A percentile compares a stretch with the other conserved stretches of the same genome.
These are phyloP conservation scores for Ustilago sp. DNA, from an alignment of 1,284 basidiomycete species.

Conservation along the genomic window DNA sequence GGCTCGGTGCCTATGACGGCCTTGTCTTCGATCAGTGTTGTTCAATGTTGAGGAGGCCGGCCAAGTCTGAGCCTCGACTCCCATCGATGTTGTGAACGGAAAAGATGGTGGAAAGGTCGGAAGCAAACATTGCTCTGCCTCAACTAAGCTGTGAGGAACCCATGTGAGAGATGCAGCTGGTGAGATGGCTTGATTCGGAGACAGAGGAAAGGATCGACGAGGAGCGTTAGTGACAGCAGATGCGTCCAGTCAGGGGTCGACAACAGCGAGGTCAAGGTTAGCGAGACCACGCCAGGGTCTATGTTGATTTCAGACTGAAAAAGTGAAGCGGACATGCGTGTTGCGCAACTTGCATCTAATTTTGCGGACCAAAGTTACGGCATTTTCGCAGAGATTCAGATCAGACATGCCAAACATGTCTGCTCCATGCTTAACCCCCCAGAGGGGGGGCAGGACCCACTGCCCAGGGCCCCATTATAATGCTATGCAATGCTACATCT, in stretches of 20 bases:
- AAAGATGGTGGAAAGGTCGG: not conserved
- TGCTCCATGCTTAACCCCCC: no score
- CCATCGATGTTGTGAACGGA: not conserved
- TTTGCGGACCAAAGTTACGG: not conserved
- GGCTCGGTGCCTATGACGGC: not conserved
- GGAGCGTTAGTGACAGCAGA: constrained; percentile 3
- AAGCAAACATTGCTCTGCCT: not conserved
- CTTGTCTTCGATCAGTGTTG: not conserved
- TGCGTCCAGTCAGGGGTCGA: not conserved
- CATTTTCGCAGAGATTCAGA: no score
- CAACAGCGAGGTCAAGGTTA: not conserved
- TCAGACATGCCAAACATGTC: no score
- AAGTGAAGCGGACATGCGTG: not conserved
- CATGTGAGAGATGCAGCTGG: not conserved
- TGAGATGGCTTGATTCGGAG: not conserved
- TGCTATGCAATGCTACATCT: no score
- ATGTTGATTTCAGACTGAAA: not conserved
- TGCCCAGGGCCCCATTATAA: no score
- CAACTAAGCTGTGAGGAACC: not conserved
- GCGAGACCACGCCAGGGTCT: not conserved
- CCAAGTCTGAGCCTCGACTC: not conserved
- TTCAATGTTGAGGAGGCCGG: not conserved
- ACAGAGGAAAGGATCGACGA: not conserved
- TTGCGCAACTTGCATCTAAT: constrained; percentile 10
- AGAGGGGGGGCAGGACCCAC: no score